Evolutionary conservation across 2,329 filamentous ascomycete genomes (phyloP), one percentile per base, ranked within the genome.

Genomic region (Xylaria sp.): DNA sequence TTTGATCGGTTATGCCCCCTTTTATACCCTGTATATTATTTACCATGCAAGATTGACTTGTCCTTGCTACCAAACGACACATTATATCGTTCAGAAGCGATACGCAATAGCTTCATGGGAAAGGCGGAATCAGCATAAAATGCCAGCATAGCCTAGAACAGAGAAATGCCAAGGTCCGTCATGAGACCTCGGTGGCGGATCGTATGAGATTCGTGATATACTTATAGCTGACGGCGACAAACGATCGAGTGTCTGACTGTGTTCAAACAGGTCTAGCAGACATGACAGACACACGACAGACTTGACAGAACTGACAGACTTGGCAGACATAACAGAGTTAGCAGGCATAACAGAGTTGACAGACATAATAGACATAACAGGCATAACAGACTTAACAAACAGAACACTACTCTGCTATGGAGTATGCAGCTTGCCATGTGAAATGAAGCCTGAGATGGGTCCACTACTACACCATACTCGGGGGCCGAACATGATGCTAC

Each of bases 131-230:
- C 39, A 64, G 25, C 25, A 29, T 38, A n/a, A 54, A 33, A 63
- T 36, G 15, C 49, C 29, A 31, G 27, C 17, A 42, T 15, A 6
- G 9, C 13, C 25, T 22, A 55, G 39, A 44, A 44, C 45, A 15
- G 58, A 61, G 13, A 36, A 47, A 38, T 29, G 27, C 29, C 49
- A 51, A 44, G 51, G 25, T 17, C 20, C 1, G 10, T 44, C 49
- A 54, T 31, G 56, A 55, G 57, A 62, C 31, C 10, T 38, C 49
- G 39, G 10, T 38, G 27, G 29, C 31, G 17, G 53, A 55, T 67
- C 65, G 27, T 66, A 60, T 45, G 65, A 63, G 60, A 56, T 38
- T 27, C 42, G 22, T 53, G 51, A 51, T 47, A 49, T 67, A 61
- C 50, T 67, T 66, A 66, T 66, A 66, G 27, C 50, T 58, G 33